Conservation (phyloP, 1,284 basidiomycete genomes). For the Papiliotrema flavescens region DNA sequence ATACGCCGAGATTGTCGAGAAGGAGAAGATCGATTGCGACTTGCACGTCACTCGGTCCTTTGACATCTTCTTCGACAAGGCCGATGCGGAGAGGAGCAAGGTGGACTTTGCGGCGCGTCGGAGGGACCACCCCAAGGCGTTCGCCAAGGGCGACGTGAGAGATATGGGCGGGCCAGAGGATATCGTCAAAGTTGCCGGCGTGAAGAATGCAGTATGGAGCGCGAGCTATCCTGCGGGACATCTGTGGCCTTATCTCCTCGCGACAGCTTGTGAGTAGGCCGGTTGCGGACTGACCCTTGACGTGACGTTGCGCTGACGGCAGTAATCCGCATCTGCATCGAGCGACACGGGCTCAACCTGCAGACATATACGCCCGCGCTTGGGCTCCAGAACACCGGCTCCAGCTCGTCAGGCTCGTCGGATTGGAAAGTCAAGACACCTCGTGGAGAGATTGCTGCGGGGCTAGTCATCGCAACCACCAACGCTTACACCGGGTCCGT, state of each 20-base stretch:
- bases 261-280: constrained; percentile 19
- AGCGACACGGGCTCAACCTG: constrained; percentile 20
- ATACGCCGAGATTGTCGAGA: constrained; percentile 18
- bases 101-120: constrained; percentile 16
- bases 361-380: constrained; percentile 25
- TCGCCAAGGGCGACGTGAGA: constrained; percentile 13
- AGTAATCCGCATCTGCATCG: constrained; percentile 19
- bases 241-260: constrained; percentile 34
- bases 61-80: constrained; percentile 29
- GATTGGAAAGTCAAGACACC: constrained; percentile 27
- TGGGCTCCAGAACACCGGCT: constrained; percentile 1
- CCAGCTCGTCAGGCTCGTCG: not conserved
- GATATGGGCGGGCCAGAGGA: constrained; percentile 12
- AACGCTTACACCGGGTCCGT: constrained; percentile 31
- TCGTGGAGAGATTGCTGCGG: constrained; percentile 23
- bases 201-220: constrained; percentile 20
- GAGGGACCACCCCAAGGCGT: constrained; percentile 8
- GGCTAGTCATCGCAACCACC: constrained; percentile 26
- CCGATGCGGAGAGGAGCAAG: constrained; percentile 12
- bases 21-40: constrained; percentile 35
- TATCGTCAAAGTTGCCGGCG: constrained; percentile 18
- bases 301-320: not conserved
- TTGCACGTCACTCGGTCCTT: constrained; percentile 32
- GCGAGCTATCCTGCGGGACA: constrained; percentile 29
- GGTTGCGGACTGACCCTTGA: not conserved